Base-by-base conservation (phyloP, 2,329 filamentous ascomycete genomes). In the Coleophoma eucalyptorum region DNA sequence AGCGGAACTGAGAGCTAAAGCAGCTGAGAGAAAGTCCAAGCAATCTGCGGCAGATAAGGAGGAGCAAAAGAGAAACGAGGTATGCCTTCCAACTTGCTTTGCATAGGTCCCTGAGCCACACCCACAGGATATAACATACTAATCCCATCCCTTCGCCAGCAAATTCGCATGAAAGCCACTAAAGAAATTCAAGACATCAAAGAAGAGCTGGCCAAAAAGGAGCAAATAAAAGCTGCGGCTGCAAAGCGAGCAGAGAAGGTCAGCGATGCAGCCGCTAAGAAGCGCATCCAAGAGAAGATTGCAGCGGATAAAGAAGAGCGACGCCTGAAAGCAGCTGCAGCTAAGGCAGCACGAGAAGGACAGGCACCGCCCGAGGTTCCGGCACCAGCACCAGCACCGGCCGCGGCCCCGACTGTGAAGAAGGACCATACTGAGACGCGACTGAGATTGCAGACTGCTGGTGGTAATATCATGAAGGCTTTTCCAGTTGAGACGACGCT, bases 271-370 rank as follows among this genome's bases (percentile, higher is more conserved):
- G 90, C 90, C 41, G 93, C 90, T 11, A 94, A 93, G 76, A 89
- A 87, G 70, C 83, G 89, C 34, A 93, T 97, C 68, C 87, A 91
- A 72, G 92, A 90, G 50, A 92, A 92, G 78, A 96, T 99, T 57
- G 92, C 94, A 60, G 92, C 89, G 13, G 92, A 97, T 73, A 97
- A 95, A 76, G 88, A 90, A 60, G 91, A 93, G 63, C 84, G 94
- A 49, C 85, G 89, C 57, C 79, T 87, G 57, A 96, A 94, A 68
- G 86, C 90, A 3, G 94, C 96, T 64, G 77, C 83, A 51, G 89
- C 90, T 61, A 96, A 93, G 72, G 92, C 92, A 1, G 82, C 83
- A 50, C 81, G 93, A n/a, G 89, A 91, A 59, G 92, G 93, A n/a
- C 77, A 81, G 49, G 72, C 74, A 15, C 67, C 73, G 20, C 76